Base-by-base conservation (phyloP, 2,329 filamentous ascomycete genomes). In the Colletotrichum trifolii region DNA sequence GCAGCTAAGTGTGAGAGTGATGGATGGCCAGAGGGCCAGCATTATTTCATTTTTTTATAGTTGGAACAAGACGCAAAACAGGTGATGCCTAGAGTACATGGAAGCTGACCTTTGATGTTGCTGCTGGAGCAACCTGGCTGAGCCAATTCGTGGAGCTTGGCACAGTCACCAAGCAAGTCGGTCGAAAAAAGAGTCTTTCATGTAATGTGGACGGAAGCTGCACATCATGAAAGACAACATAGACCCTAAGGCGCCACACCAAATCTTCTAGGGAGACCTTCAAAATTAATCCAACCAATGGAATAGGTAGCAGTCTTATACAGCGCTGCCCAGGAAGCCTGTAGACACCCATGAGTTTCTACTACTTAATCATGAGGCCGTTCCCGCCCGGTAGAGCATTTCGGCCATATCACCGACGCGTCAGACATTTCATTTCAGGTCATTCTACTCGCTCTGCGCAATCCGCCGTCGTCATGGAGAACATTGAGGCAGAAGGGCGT, bases 211-310 rank as follows among this genome's bases (percentile, higher is more conserved):
- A 43, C 12, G 17, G 45, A 47, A 8, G 45, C 45, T 47, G 45
- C 45, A 47, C 45, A 47, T 47, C 12, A 25, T 33, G 8, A 47
- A 47, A 47, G 45, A 12, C 45, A 47, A 47, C 15, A 47, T 47
- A 25, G 45, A 17, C 45, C 45, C 45, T 33, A n/a, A 47, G 45
- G 17, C 33, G 33, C 45, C 15, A 47, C 45, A 47, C 45, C 15
- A 33, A 7, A 47, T 47, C 15, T 25, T 25, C 33, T 25, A 47
- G 45, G 45, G 45, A 47, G 33, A 17, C 8, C 15, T 47, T 47
- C 15, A 47, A 17, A 10, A 33, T 47, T 47, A 12, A 47, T 12
- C 45, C 15, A 47, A 47, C 17, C 15, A 47, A 33, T 25, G 8
- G 45, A 47, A 47, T 8, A 47, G 17, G 45, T 33, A 43, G 13